These are phyloP conservation scores for Panicum miliaceum DNA, from an alignment of 176 grass and related monocot species.

Conservation along the genomic window DNA sequence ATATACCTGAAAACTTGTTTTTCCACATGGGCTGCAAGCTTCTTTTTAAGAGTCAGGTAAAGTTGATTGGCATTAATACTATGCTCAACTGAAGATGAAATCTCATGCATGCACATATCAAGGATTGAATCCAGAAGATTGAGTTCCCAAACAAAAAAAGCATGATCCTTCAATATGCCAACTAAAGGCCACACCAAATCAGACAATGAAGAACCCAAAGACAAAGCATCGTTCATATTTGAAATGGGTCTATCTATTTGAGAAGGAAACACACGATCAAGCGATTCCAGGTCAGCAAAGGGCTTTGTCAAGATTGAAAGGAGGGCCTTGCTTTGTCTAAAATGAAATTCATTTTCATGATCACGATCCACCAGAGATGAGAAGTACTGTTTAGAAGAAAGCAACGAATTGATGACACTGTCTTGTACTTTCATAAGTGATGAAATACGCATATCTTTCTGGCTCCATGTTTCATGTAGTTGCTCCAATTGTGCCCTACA, in stretches of 20 bases:
- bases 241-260: slow-evolving; percentile 50
- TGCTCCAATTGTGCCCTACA: slow-evolving; percentile 88
- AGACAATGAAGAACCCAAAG: slow-evolving; percentile 63
- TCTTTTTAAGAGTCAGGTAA: slow-evolving; percentile 79
- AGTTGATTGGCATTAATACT: slow-evolving; percentile 80
- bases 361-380: slow-evolving; percentile 68
- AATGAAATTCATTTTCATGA: slow-evolving; percentile 66
- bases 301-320: slow-evolving; percentile 76
- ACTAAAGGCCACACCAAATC: slow-evolving; percentile 70
- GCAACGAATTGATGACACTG: slow-evolving; percentile 69
- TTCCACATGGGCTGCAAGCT: slow-evolving; percentile 70
- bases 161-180: slow-evolving; percentile 71
- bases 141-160: slow-evolving; percentile 93
- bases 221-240: slow-evolving; percentile 54
- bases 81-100: slow-evolving; percentile 87
- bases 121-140: slow-evolving; percentile 81
- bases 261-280: slow-evolving; percentile 57
- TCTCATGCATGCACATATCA: slow-evolving; percentile 83
- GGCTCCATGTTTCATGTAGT: slow-evolving; percentile 85
- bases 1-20: slow-evolving; percentile 71
- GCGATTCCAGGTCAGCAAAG: slow-evolving; percentile 73
- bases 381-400: slow-evolving; percentile 74
- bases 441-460: slow-evolving; percentile 83
- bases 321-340: slow-evolving; percentile 69
- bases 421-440: slow-evolving; percentile 80